phyloP scores from a whole-genome alignment of 1,139 yeast genomes.

The Blastobotrys arbuscula region DNA sequence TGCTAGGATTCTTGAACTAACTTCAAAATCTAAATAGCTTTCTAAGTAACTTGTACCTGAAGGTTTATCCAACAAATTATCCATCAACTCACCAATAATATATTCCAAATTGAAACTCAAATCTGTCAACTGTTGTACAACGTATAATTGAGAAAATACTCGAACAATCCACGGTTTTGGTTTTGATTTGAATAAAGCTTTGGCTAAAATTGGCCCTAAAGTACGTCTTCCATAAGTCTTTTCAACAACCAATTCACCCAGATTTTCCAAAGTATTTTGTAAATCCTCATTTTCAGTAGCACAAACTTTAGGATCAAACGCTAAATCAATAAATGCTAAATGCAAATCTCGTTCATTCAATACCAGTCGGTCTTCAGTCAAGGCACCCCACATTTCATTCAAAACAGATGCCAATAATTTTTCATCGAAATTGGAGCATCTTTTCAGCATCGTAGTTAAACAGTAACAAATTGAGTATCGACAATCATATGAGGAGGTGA shows the following conservation, averaged over 20 bases:
- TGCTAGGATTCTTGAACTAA: slow-evolving; percentile 45
- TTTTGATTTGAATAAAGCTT: slow-evolving; percentile 36
- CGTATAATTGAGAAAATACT: slow-evolving; percentile 44
- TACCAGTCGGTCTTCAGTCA: slow-evolving; percentile 57
- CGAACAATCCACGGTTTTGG: slow-evolving; percentile 50
- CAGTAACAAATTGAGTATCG: slow-evolving; percentile 15
- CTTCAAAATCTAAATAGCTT: slow-evolving; percentile 58
- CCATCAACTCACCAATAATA: slow-evolving; percentile 49
- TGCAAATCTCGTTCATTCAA: slow-evolving; percentile 65
- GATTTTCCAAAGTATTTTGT: slow-evolving; percentile 20
- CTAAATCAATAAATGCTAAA: slow-evolving; percentile 44
- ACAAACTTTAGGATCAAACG: slow-evolving; percentile 36
- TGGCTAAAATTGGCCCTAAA: slow-evolving; percentile 55
- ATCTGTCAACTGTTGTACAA: slow-evolving; percentile 49
- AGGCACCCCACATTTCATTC: slow-evolving; percentile 49
- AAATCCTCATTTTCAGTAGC: slow-evolving; percentile 3
- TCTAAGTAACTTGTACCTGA: slow-evolving; percentile 40
- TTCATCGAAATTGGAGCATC: neutral
- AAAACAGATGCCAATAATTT: slow-evolving; percentile 1
- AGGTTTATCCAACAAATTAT: slow-evolving; percentile 27
- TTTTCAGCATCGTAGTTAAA: slow-evolving; percentile 5
- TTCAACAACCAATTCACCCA: slow-evolving; percentile 32
- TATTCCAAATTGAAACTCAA: slow-evolving; percentile 58
- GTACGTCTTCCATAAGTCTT: slow-evolving; percentile 60
- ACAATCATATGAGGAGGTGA: slow-evolving; percentile 14